Conservation (phyloP, 345 rosid species). For the Cardamine occulta region DNA sequence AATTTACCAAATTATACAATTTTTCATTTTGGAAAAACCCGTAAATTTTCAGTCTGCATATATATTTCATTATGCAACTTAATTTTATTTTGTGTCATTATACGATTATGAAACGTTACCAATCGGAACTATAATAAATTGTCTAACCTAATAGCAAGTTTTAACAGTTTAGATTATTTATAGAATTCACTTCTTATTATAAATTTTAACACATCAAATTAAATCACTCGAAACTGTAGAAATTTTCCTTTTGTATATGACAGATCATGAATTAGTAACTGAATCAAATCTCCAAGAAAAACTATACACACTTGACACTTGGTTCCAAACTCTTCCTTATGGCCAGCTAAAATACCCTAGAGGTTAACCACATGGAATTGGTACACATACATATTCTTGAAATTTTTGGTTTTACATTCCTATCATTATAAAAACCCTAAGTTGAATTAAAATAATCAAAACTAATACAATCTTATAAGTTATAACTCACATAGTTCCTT, state of each 20-base stretch:
- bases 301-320: neutral
- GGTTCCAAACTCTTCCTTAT: slow-evolving; percentile 15
- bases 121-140: no score
- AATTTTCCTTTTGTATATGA: no score
- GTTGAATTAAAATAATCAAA: neutral
- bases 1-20: no score
- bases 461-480: neutral
- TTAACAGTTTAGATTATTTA: neutral
- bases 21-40: no score
- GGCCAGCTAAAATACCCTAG: slow-evolving; percentile 22
- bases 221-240: neutral
- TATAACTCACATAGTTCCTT: neutral
- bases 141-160: neutral
- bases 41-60: no score
- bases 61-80: no score
- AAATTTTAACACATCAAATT: neutral
- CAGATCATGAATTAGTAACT: no score
- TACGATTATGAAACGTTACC: no score
- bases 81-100: no score
- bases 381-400: slow-evolving; percentile 13
- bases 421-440: slow-evolving; percentile 17
- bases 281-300: no score
- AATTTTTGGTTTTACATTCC: slow-evolving; percentile 28
- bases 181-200: neutral
- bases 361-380: slow-evolving; percentile 35